phyloP scores from a whole-genome alignment of 176 grass and related monocot species.

The Carex parvula region DNA sequence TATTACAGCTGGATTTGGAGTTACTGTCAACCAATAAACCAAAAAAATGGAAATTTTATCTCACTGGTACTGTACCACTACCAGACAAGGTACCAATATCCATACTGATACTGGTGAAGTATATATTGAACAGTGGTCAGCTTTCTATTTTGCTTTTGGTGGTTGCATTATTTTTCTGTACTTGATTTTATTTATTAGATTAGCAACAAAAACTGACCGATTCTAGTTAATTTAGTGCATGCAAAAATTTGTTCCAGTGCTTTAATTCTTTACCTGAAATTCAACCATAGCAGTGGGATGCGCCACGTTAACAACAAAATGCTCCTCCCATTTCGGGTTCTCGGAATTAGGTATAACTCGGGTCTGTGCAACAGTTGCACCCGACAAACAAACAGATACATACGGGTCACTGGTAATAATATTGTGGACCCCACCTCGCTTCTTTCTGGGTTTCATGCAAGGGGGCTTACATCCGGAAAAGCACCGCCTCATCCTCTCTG shows the following conservation, averaged over 20 bases:
- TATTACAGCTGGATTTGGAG: neutral
- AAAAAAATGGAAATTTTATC: constrained; percentile 1
- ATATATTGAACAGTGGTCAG: neutral
- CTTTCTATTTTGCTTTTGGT: neutral
- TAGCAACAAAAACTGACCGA: neutral
- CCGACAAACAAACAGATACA: constrained; percentile 79
- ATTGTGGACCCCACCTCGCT: constrained; percentile 48
- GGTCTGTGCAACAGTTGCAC: constrained; percentile 83
- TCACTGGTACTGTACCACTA: neutral
- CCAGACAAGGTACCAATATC: neutral
- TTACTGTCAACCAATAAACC: neutral
- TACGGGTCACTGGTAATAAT: constrained; percentile 97
- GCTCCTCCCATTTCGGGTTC: constrained; percentile 93
- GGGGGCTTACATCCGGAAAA: constrained; percentile 59
- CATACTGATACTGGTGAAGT: neutral
- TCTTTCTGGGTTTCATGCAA: constrained; percentile 36
- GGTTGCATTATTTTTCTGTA: neutral
- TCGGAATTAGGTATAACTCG: constrained; percentile 79
- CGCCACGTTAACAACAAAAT: constrained; percentile 83
- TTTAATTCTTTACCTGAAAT: constrained; percentile 52
- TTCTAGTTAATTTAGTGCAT: neutral
- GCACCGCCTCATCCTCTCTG: constrained; percentile 75
- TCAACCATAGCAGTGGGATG: constrained; percentile 64
- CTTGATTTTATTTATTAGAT: neutral
- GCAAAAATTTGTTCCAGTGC: neutral